phyloP scores from a whole-genome alignment of 257 asterid species.

The Nicotiana tomentosiformis region DNA sequence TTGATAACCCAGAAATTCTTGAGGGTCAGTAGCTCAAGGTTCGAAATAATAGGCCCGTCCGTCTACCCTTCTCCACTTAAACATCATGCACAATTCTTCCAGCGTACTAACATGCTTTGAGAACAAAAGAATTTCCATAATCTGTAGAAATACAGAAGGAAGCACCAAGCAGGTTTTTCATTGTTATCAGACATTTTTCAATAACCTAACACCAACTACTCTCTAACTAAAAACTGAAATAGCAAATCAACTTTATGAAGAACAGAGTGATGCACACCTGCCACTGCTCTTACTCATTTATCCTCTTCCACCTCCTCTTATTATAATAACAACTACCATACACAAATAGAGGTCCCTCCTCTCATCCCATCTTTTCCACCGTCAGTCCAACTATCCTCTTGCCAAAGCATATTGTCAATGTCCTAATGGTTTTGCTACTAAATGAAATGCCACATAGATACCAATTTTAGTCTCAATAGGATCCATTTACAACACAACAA shows the following conservation, averaged over 20 bases:
- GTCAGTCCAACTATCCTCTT: neutral
- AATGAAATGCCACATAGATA: neutral
- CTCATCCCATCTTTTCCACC: neutral
- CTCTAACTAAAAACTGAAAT: neutral
- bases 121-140: neutral
- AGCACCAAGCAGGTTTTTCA: neutral
- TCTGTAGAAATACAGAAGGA: neutral
- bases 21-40: too few relatives aligned
- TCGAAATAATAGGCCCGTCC: too few relatives aligned
- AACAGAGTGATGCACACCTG: neutral
- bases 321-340: neutral
- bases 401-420: neutral
- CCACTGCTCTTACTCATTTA: neutral
- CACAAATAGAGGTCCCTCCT: neutral
- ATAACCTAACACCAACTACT: neutral
- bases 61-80: too few relatives aligned
- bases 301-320: neutral
- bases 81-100: neutral
- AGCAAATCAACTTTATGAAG: neutral
- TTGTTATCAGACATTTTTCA: neutral
- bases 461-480: neutral
- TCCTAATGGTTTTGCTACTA: neutral
- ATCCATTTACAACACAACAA: neutral
- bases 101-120: neutral
- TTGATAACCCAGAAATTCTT: too few relatives aligned